These are phyloP conservation scores for Primulina huaijiensis DNA, from an alignment of 257 asterid species.

Conservation along the genomic window DNA sequence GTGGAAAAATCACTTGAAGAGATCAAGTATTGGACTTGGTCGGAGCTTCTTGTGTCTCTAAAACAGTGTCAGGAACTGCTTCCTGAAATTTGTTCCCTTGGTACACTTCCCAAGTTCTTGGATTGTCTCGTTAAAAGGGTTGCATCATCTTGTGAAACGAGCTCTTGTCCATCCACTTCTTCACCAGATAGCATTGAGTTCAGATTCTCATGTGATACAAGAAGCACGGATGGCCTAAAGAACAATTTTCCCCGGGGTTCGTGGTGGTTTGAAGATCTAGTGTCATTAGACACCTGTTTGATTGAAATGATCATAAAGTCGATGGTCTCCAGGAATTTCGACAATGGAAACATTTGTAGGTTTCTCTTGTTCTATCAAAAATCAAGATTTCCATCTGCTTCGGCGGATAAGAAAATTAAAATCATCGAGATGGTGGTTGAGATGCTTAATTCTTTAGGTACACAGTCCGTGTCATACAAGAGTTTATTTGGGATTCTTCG, in stretches of 20 bases:
- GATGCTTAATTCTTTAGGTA: conserved; percentile 57
- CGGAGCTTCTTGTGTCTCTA: conserved; percentile 60
- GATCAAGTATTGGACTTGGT: conserved; percentile 67
- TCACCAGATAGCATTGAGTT: conserved; percentile 68
- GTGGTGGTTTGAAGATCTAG: conserved; percentile 91
- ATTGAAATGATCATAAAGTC: conserved; percentile 39
- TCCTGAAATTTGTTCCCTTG: conserved; percentile 34
- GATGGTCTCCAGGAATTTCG: conserved; percentile 49
- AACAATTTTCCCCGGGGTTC: conserved; percentile 40
- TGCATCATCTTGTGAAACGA: conserved; percentile 50
- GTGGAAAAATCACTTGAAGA: conserved; percentile 53
- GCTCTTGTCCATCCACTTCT: conserved; percentile 72
- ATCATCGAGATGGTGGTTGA: conserved; percentile 49
- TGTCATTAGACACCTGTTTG: conserved; percentile 28
- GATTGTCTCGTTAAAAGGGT: conserved; percentile 51
- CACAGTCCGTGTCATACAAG: conserved; percentile 48
- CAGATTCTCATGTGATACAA: conserved; percentile 64
- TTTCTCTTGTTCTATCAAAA: conserved; percentile 73
- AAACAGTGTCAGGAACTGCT: conserved; percentile 53
- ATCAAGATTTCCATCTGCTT: conserved; percentile 43
- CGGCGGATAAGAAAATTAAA: conserved; percentile 37
- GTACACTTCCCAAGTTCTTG: conserved; percentile 44
- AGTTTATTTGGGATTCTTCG: conserved; percentile 62
- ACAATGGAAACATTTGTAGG: conserved; percentile 48
- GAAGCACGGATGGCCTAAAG: conserved; percentile 74